Evolutionary conservation across 148 eudicot genomes (phyloP), one percentile per base, ranked within the genome.

Genomic region (Nepenthes gracilis): DNA sequence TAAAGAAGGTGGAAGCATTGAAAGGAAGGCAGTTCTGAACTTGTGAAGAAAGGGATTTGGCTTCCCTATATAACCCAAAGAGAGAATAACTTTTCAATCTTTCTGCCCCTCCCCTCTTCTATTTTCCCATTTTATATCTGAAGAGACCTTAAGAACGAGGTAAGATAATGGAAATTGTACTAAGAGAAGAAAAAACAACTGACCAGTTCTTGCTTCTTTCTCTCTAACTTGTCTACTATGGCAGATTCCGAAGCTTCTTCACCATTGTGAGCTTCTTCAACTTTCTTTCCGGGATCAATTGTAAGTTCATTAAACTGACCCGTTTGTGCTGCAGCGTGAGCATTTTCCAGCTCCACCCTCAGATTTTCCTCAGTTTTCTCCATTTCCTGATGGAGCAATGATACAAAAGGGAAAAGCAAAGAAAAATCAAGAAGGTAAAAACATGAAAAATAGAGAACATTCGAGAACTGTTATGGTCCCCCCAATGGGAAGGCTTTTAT

Each of bases 121-220:
- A 23, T 40, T 34, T 40, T 40, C 8, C 8, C 8, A 40, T 40
- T 8, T 40, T 40, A 40, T 3, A 40, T 8, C 4, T 40, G 45
- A 40, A 40, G 45, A 40, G 8, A 60, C 52, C 63, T 43, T 45
- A 14, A 47, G 37, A 48, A 12, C 33, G 36, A 49, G 13, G 11
- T 1, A 23, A 55, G 38, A 10, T 34, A 12, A 10, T 50, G 33
- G 15, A 43, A 59, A 36, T 43, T 35, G 23, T 50, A 48, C 11
- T 36, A n/a, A 49, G 38, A 36, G 6, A 1, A 68, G 5, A 60
- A 55, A 54, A 66, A 64, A 72, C 78, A 48, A 57, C 68, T 43
- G 35, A 93, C 96, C 88, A 86, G 53, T 68, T 88, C 96, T 64
- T 77, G 75, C 74, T 81, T 84, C 83, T 84, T 86, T 75, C 71